Evolutionary conservation across 1,139 yeast genomes (phyloP).

Genomic region (Suhomyces bokatorum): DNA sequence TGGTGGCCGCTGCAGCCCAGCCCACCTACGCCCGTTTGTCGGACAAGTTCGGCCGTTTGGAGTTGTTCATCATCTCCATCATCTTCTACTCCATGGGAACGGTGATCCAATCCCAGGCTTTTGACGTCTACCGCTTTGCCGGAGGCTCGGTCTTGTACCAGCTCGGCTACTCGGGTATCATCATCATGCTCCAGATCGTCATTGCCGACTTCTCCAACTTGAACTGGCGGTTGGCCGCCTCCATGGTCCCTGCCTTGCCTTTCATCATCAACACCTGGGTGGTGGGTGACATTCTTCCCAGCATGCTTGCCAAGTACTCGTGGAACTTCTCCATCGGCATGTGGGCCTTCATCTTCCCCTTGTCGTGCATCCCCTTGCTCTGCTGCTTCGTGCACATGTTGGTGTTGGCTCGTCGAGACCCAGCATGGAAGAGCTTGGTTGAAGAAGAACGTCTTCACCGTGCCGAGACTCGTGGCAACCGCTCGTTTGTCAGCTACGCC

Average conservation of each 20-base stretch:
- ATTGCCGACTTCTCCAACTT: conserved; percentile 66
- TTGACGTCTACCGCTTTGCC: conserved; percentile 63
- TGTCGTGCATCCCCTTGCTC: conserved; percentile 59
- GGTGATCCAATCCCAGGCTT: conserved; percentile 66
- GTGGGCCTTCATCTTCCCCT: conserved; percentile 78
- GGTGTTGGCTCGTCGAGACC: conserved; percentile 49
- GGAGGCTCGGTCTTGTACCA: conserved; percentile 75
- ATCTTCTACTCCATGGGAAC: conserved; percentile 70
- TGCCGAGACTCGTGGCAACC: neutral
- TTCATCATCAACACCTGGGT: conserved; percentile 78
- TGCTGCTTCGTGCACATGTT: conserved; percentile 57
- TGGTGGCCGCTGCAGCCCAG: conserved; percentile 72
- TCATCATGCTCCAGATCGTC: conserved; percentile 55
- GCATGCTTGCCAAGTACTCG: conserved; percentile 23
- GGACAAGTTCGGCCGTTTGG: conserved; percentile 70
- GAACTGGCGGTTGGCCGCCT: conserved; percentile 67
- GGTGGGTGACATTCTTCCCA: conserved; percentile 50
- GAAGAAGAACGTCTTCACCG: conserved; percentile 21
- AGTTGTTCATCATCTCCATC: conserved; percentile 53
- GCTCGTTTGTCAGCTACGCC: neutral
- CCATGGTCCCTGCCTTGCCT: conserved; percentile 68
- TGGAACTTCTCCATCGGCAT: conserved; percentile 80
- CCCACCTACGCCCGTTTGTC: conserved; percentile 69
- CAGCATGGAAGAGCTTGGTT: conserved; percentile 38
- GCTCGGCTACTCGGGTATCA: conserved; percentile 67